These are phyloP conservation scores for Sedum album DNA, from an alignment of 164 flowering plant species.

Conservation along the genomic window DNA sequence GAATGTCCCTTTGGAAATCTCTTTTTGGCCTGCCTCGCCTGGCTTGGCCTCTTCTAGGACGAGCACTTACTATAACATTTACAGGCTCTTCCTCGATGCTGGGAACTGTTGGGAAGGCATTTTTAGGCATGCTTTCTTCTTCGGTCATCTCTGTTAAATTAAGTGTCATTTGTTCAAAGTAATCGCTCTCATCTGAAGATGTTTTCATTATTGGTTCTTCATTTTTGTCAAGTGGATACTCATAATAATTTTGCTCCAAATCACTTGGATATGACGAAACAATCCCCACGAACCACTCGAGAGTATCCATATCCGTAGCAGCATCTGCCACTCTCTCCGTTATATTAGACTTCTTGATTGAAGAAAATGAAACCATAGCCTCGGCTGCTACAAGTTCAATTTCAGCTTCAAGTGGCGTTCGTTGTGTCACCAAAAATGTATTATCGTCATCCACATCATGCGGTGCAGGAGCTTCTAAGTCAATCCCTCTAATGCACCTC, in stretches of 20 bases:
- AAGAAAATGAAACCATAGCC: slow-evolving; percentile 45
- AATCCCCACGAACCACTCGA: slow-evolving; percentile 42
- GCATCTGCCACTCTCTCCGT: slow-evolving; percentile 15
- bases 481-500: slow-evolving; percentile 34
- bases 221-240: slow-evolving; percentile 12
- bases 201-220: slow-evolving; percentile 14
- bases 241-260: slow-evolving; percentile 18
- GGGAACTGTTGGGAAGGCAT: slow-evolving; percentile 34
- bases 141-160: slow-evolving; percentile 43
- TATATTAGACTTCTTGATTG: slow-evolving; percentile 11
- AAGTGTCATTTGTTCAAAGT: slow-evolving; percentile 79
- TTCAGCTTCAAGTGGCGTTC: slow-evolving; percentile 19
- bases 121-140: slow-evolving; percentile 55
- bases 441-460: slow-evolving; percentile 25
- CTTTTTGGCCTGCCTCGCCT: slow-evolving; percentile 83
- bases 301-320: slow-evolving; percentile 25
- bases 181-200: slow-evolving; percentile 35
- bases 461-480: slow-evolving; percentile 51
- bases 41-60: slow-evolving; percentile 59
- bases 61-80: slow-evolving; percentile 15
- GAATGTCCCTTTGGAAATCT: slow-evolving; percentile 94
- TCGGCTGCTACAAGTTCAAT: slow-evolving; percentile 32
- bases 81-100: slow-evolving; percentile 47
- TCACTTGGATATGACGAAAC: slow-evolving; percentile 24
- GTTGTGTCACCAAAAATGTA: slow-evolving; percentile 8